Evolutionary conservation across 495 filamentous ascomycete species (phyloP), one percentile per base, ranked within the genome.

Genomic region (Trichoderma erinaceum): DNA sequence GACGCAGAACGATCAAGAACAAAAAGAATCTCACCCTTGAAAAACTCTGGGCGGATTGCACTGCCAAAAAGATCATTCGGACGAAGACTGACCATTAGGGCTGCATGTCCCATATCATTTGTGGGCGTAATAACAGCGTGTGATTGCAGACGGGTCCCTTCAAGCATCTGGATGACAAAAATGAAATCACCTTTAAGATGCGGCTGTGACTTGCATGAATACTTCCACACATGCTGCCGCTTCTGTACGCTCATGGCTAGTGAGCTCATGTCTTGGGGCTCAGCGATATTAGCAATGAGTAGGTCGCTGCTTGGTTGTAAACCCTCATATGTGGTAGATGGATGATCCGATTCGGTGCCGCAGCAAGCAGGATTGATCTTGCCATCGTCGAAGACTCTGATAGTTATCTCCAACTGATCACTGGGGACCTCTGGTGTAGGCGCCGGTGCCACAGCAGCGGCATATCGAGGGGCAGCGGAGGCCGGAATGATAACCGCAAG

Each of bases 11-110:
- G 63, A 21, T 65, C 63, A 11, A 65, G 63, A 6, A 65, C 12
- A 21, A 65, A 65, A 32, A 65, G 38, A 43, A 65, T 65, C 29
- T 65, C 63, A 12, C 63, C 63, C 12, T 65, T 43, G 63, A 65
- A 65, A 7, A n/a, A 11, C 6, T 65, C 27, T 2, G 63, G 63
- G 7, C 16, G 7, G 4, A 41, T 32, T n/a, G 38, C 29, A 3
- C 23, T 25, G 35, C 27, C 21, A 25, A 65, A 65, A 11, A 65
- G 8, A n/a, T 65, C 63, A 25, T 35, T 21, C 10, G 63, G 63
- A 35, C 43, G 38, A 43, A 65, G 38, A 13, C 43, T 65, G 13
- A 65, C 63, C 63, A 65, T 65, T 25, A 65, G 63, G 1, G 63
- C 63, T 1, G 63, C 63, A 21, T 65, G 63, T 29, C 63, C 63